Base-by-base conservation (phyloP, 352 stramenopile genomes). In the Pythium pyrilobum region DNA sequence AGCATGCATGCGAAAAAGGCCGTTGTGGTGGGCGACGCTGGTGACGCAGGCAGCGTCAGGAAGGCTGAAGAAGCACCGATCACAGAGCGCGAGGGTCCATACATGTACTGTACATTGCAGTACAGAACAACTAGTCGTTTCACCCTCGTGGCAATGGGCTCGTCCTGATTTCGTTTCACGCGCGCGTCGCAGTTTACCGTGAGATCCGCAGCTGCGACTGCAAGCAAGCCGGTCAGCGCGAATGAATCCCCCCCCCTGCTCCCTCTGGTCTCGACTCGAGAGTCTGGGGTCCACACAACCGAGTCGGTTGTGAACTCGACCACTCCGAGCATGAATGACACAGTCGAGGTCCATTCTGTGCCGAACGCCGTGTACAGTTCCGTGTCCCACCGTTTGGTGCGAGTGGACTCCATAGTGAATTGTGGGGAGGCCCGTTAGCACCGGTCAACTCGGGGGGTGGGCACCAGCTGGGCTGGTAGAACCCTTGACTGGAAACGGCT, bases 151-250 rank as follows among this genome's bases (percentile, higher is more conserved):
- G 37, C 27, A 42, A 42, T 27, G 27, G 37, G 37, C 18, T n/a
- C 18, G 37, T 16, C 7, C 18, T 27, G 11, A n/a, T n/a, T n/a
- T n/a, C n/a, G n/a, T n/a, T 37, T 9, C 32, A 37, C 32, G 9
- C 32, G 32, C 15, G 32, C 9, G 9, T 37, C 9, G 15, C 9
- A 15, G 15, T 9, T 37, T 15, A 37, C 32, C 9, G 29, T 56
- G 48, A 45, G 25, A 46, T 33, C 16, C 34, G 52, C 52, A 59
- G 52, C 52, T 59, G 52, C 31, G 13, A 15, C 32, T 41, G 21
- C 33, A 59, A 41, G 52, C 52, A 38, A 59, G 51, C 38, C 21
- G 41, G 51, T 59, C 51, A 59, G 41, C 40, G 51, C 51, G 41
- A 59, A 59, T 42, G 51, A 58, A 51, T 25, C 44, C 29, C 32